Evolutionary conservation across 352 stramenopile genomes (phyloP).

Genomic region (Phytopythium montanum): DNA sequence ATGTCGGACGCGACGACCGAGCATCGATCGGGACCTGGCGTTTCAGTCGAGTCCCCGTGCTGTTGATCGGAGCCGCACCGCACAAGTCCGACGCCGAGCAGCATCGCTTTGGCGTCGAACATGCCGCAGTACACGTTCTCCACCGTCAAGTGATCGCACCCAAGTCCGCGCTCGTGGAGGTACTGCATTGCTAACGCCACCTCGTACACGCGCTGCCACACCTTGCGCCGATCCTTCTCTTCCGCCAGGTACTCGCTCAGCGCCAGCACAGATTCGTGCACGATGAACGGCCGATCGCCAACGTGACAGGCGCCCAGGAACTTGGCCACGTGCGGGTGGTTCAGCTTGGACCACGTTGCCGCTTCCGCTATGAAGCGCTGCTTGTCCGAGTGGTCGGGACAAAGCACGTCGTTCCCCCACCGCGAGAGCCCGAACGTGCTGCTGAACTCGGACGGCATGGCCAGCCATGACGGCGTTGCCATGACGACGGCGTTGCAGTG

Average conservation of each 20-base stretch:
- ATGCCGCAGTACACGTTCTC: neutral
- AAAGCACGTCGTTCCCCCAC: constrained; percentile 2
- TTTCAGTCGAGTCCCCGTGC: neutral
- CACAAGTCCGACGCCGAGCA: neutral
- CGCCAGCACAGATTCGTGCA: neutral
- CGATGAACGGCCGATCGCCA: neutral
- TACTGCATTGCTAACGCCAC: neutral
- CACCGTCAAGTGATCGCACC: neutral
- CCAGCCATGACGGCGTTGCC: neutral
- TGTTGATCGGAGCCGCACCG: neutral
- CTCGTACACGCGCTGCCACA: neutral
- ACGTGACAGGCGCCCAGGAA: constrained; percentile 3
- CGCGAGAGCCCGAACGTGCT: neutral
- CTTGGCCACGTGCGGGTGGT: constrained; percentile 7
- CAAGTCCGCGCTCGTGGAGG: neutral
- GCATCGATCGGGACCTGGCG: no score
- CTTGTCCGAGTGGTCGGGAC: neutral
- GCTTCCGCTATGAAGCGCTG: neutral
- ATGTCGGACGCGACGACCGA: neutral
- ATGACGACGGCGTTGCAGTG: neutral
- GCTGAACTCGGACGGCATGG: neutral
- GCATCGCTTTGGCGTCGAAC: neutral
- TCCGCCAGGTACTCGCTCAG: neutral
- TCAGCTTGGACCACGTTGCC: neutral
- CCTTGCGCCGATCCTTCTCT: neutral